Percentiles rank a stretch among this genome's conserved stretches.
Evolutionary conservation across 2,329 filamentous ascomycete genomes (phyloP).

Genomic region (Diplodia seriata): DNA sequence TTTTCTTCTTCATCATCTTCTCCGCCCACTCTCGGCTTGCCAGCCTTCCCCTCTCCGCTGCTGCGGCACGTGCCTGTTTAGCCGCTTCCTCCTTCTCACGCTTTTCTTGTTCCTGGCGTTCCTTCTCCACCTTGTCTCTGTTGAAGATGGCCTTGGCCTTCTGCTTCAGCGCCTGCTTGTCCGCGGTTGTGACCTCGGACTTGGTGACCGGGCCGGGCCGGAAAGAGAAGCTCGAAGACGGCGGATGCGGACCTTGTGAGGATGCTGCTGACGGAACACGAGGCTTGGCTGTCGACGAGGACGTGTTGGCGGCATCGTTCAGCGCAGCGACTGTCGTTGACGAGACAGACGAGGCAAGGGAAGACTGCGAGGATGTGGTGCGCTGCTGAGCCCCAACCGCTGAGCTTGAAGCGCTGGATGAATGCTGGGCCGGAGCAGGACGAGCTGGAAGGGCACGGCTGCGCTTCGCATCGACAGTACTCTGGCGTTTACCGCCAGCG

Average conservation of each 20-base stretch:
- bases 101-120: conserved; percentile 49
- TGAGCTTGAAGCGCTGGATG: conserved; percentile 24
- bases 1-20: conserved; percentile 52
- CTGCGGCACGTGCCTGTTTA: conserved; percentile 54
- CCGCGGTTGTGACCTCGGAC: conserved; percentile 42
- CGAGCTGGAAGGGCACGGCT: conserved; percentile 19
- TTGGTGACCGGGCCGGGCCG: conserved; percentile 34
- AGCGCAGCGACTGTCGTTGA: conserved; percentile 16
- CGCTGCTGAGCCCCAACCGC: conserved; percentile 1
- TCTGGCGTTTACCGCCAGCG: conserved; percentile 11
- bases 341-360: conserved; percentile 19
- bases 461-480: conserved; percentile 27
- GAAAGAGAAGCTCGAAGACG: conserved; percentile 26
- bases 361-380: conserved; percentile 17
- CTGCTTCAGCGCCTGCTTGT: conserved; percentile 42
- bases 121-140: conserved; percentile 52
- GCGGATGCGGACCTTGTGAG: conserved; percentile 19
- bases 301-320: conserved; percentile 31
- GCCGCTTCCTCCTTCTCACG: conserved; percentile 57
- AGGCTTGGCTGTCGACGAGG: conserved; percentile 17
- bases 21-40: conserved; percentile 58
- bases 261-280: conserved; percentile 27
- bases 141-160: conserved; percentile 58
- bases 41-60: conserved; percentile 54
- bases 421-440: background rate